A percentile compares a stretch with the other conserved stretches of the same genome.
Conservation (phyloP, 306 rosid genomes). For the Geum urbanum region DNA sequence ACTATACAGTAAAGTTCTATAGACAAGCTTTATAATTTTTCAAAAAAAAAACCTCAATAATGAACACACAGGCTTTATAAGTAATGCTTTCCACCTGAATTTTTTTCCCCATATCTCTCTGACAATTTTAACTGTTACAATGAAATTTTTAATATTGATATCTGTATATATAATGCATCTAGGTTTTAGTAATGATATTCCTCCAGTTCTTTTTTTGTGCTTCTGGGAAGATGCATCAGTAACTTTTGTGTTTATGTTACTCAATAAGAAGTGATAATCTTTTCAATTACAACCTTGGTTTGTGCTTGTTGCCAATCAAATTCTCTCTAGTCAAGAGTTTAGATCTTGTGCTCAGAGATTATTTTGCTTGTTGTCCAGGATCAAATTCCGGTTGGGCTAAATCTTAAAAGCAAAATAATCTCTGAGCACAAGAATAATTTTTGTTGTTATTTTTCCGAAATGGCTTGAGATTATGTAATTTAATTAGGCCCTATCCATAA, state of each 20-base stretch:
- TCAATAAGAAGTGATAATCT: neutral
- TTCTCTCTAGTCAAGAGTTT: conserved; percentile 1
- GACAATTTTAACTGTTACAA: neutral
- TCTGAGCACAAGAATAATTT: no score
- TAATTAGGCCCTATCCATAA: no score
- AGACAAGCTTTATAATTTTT: neutral
- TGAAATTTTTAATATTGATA: neutral
- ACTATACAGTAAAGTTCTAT: neutral
- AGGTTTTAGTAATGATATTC: neutral
- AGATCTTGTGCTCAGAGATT: no score
- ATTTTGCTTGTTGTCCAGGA: no score
- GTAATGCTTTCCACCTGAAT: no score
- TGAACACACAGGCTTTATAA: no score
- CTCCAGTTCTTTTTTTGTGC: neutral
- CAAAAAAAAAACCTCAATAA: no score
- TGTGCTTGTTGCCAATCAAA: conserved; percentile 18
- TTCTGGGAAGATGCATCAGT: neutral
- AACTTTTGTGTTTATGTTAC: neutral
- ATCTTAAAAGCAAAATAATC: no score
- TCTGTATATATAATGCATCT: neutral
- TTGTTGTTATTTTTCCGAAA: no score
- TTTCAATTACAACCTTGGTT: neutral
- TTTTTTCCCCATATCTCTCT: no score
- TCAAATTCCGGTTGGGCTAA: no score
- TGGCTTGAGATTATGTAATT: no score